phyloP scores from a whole-genome alignment of 2,329 filamentous ascomycete species.

The Drechslerella coelobrocha region DNA sequence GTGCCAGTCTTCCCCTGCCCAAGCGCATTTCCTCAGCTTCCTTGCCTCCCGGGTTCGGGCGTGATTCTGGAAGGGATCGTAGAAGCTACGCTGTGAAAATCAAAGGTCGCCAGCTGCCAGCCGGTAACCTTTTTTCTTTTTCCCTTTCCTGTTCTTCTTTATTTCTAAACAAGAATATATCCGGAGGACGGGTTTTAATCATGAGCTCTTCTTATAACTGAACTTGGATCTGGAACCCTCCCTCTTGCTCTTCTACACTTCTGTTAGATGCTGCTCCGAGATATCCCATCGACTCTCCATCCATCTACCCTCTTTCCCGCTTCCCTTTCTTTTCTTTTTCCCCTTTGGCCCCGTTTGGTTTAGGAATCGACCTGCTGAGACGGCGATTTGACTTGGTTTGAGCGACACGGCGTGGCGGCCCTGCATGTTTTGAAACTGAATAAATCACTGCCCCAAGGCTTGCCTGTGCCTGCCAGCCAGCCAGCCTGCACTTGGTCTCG shows the following conservation, averaged over 20 bases:
- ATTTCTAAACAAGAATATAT: neutral
- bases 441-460: neutral
- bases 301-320: neutral
- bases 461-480: too few species aligned
- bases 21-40: neutral
- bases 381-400: constrained; percentile 25
- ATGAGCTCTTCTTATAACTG: constrained; percentile 5
- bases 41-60: neutral
- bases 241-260: neutral
- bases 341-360: neutral
- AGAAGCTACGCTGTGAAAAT: constrained; percentile 8
- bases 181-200: neutral
- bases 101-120: neutral
- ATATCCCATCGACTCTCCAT: neutral
- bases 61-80: constrained; percentile 43
- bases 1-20: neutral
- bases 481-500: neutral
- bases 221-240: neutral
- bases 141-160: neutral
- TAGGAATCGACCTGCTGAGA: neutral
- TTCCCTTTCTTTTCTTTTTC: neutral
- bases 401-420: constrained; percentile 34
- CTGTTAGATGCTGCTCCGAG: neutral
- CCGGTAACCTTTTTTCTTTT: constrained; percentile 1
- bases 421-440: constrained; percentile 48